Base-by-base conservation (phyloP, 768 basidiomycete genomes). In the Cantharellus anzutake region DNA sequence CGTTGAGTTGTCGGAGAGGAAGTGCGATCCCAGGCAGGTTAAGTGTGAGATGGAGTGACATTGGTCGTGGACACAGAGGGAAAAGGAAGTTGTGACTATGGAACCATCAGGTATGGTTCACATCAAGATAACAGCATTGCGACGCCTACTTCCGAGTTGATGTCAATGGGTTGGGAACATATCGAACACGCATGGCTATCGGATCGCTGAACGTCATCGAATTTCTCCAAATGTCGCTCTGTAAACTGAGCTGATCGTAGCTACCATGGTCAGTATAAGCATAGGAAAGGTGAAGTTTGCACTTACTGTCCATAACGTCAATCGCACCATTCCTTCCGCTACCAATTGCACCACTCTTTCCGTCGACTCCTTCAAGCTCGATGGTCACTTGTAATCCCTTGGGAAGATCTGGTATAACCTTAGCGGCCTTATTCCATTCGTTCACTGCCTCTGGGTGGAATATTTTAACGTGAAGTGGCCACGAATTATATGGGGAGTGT, bases 391-490 rank as follows among this genome's bases (percentile, higher is more conserved):
- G 76, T 60, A 83, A 79, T 0, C 80, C 80, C 42, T 57, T 59
- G 3, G 63, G 50, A 16, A 56, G 39, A 20, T 58, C 51, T 4
- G 59, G n/a, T 5, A 14, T 40, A 11, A 20, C 48, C 39, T 11
- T 58, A 34, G 16, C 48, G 35, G 4, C 48, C 56, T 14, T 64
- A 60, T 5, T 74, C 83, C 85, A 87, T 3, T 68, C 67, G 59
- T 74, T 74, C 20, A 74, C 73, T 7, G 81, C 82, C 59, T 82
- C 78, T 48, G 75, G 70, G 2, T 81, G 81, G 69, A 89, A 91
- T 3, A 89, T 68, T 64, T 83, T 84, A 64, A 87, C 78, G 61
- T 81, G 82, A 41, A 91, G 71, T 0, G 86, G 84, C 79, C 83
- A 83, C 20, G 75, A 76, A 62, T 73, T 77, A 68, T 83, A 91